These are phyloP conservation scores for Xylaria sp. DNA, from an alignment of 2,329 filamentous ascomycete species.

Conservation along the genomic window DNA sequence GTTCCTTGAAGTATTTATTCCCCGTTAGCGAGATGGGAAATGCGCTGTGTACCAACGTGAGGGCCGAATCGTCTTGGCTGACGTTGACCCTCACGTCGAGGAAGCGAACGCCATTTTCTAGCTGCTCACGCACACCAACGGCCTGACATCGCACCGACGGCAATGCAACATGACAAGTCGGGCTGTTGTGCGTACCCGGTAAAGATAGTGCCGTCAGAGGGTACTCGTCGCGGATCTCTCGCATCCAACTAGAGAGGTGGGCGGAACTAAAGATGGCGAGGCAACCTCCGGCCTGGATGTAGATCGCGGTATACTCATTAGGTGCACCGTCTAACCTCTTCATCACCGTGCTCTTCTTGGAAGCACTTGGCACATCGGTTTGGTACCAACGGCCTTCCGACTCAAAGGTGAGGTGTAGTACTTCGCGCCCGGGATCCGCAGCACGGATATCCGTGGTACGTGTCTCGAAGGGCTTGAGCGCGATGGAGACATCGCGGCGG, in stretches of 20 bases:
- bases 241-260: slow-evolving; percentile 80
- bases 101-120: slow-evolving; percentile 90
- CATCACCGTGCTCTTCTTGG: slow-evolving; percentile 64
- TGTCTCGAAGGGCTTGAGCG: slow-evolving; percentile 71
- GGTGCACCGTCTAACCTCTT: slow-evolving; percentile 57
- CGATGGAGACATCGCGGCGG: slow-evolving; percentile 66
- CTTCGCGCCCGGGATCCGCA: slow-evolving; percentile 65
- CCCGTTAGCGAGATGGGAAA: slow-evolving; percentile 89
- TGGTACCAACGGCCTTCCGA: slow-evolving; percentile 69
- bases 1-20: slow-evolving; percentile 75
- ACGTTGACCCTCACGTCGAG: slow-evolving; percentile 82
- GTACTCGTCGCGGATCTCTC: slow-evolving; percentile 70
- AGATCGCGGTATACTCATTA: slow-evolving; percentile 68
- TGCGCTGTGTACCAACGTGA: slow-evolving; percentile 85
- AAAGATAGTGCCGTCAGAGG: slow-evolving; percentile 84
- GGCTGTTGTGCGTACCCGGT: slow-evolving; percentile 94
- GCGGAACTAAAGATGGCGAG: slow-evolving; percentile 73
- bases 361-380: slow-evolving; percentile 72
- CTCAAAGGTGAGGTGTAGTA: slow-evolving; percentile 77
- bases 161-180: slow-evolving; percentile 81
- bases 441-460: slow-evolving; percentile 66
- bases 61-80: slow-evolving; percentile 61
- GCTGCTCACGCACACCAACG: slow-evolving; percentile 75
- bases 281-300: slow-evolving; percentile 60
- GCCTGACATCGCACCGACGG: slow-evolving; percentile 94